A percentile compares a stretch with the other conserved stretches of the same genome.
Conservation (phyloP, 148 eudicot genomes). For the Suaeda aralocaspica region DNA sequence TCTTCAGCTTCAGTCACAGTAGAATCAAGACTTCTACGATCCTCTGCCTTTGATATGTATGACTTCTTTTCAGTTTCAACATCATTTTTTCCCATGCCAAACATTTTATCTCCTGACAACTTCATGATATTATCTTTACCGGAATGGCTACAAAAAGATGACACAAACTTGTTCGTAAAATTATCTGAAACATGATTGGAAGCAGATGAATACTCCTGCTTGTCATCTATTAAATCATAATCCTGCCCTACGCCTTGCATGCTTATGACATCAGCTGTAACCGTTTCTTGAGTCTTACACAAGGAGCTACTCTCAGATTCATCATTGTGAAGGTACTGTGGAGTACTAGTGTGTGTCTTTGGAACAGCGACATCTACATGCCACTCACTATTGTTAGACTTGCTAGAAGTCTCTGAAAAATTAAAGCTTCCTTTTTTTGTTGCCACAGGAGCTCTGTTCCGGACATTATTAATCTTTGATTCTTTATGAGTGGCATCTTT, state of each 20-base stretch:
- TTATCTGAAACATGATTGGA: constrained; percentile 50
- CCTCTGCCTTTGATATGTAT: constrained; percentile 36
- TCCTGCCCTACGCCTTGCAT: constrained; percentile 45
- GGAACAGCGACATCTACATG: constrained; percentile 63
- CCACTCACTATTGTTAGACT: constrained; percentile 55
- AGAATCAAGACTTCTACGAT: constrained; percentile 73
- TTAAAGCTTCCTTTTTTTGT: constrained; percentile 38
- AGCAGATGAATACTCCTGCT: constrained; percentile 67
- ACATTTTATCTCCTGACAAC: constrained; percentile 32
- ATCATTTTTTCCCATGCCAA: constrained; percentile 37
- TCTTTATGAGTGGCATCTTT: constrained; percentile 40
- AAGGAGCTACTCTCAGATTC: constrained; percentile 60
- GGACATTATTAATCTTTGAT: constrained; percentile 31
- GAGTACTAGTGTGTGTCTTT: constrained; percentile 29
- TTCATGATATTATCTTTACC: constrained; percentile 39
- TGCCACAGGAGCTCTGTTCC: constrained; percentile 42
- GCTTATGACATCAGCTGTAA: constrained; percentile 45
- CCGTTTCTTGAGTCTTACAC: constrained; percentile 47
- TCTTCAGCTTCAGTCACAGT: constrained; percentile 54
- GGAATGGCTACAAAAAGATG: constrained; percentile 31
- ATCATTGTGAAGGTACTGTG: constrained; percentile 40
- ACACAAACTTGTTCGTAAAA: constrained; percentile 38
- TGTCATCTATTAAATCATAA: constrained; percentile 58
- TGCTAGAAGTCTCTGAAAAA: constrained; percentile 30
- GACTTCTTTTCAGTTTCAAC: constrained; percentile 38